Conservation (phyloP, 805 yeast genomes). For the Kuraishia floccosa region DNA sequence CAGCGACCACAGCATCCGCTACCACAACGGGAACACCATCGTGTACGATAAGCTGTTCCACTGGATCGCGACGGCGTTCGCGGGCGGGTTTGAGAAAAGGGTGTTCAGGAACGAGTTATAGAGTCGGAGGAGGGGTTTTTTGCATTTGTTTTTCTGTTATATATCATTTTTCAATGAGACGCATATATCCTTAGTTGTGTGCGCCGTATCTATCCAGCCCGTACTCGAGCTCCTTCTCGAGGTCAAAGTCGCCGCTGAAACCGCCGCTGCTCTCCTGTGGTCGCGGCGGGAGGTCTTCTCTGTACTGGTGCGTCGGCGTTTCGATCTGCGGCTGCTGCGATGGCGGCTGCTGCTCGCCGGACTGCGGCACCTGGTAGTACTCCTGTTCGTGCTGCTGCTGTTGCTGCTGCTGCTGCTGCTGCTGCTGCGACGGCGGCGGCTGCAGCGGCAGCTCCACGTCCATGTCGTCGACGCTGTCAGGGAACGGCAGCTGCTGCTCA, state of each 20-base stretch:
- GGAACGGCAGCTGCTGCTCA: slow-evolving; percentile 21
- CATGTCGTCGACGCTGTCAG: neutral
- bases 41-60: slow-evolving; percentile 54
- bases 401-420: slow-evolving; percentile 10
- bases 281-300: slow-evolving; percentile 40
- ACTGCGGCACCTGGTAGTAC: slow-evolving; percentile 11
- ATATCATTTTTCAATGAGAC: no score
- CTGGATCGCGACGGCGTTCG: slow-evolving; percentile 58
- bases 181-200: no score
- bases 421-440: slow-evolving; percentile 7
- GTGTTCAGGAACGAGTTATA: neutral
- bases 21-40: slow-evolving; percentile 62
- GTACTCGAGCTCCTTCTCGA: slow-evolving; percentile 57
- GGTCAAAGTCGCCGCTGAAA: slow-evolving; percentile 22
- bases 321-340: slow-evolving; percentile 20
- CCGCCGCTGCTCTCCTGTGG: slow-evolving; percentile 37
- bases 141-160: no score
- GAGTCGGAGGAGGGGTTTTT: slow-evolving; percentile 1
- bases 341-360: slow-evolving; percentile 19
- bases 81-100: slow-evolving; percentile 26
- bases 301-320: slow-evolving; percentile 33
- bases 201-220: slow-evolving; percentile 44
- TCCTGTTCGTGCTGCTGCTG: slow-evolving; percentile 15
- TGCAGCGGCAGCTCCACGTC: neutral
- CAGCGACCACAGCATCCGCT: slow-evolving; percentile 61